These are phyloP conservation scores for Cryphonectria nitschkei DNA, from an alignment of 2,329 filamentous ascomycete genomes.

Conservation along the genomic window DNA sequence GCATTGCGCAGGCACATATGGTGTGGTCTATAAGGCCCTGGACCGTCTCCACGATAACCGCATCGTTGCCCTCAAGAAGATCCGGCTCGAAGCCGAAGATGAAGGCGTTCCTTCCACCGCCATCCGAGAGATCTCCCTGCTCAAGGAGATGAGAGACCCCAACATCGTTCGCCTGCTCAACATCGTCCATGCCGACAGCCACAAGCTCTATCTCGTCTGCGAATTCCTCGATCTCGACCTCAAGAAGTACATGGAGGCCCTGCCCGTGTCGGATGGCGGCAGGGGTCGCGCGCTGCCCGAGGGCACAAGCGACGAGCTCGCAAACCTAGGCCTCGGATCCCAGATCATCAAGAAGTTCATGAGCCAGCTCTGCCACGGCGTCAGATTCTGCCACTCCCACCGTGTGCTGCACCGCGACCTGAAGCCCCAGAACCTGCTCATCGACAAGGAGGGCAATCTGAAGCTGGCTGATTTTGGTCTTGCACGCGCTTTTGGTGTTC, in stretches of 20 bases:
- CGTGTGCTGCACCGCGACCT: slow-evolving; percentile 82
- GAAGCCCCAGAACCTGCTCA: slow-evolving; percentile 85
- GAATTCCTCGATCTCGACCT: slow-evolving; percentile 87
- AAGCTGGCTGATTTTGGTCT: slow-evolving; percentile 87
- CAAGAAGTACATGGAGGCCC: slow-evolving; percentile 93
- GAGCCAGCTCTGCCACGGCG: slow-evolving; percentile 79
- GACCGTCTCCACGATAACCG: slow-evolving; percentile 77
- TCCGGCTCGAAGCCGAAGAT: slow-evolving; percentile 87
- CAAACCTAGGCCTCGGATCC: slow-evolving; percentile 72
- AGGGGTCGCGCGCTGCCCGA: slow-evolving; percentile 81
- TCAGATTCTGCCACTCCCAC: slow-evolving; percentile 84
- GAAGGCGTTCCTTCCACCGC: slow-evolving; percentile 88
- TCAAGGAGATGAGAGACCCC: slow-evolving; percentile 90
- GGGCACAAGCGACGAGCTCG: slow-evolving; percentile 65
- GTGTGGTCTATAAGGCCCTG: slow-evolving; percentile 88
- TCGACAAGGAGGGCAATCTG: slow-evolving; percentile 82
- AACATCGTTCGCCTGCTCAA: slow-evolving; percentile 85
- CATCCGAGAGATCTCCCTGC: slow-evolving; percentile 86
- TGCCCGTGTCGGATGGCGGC: slow-evolving; percentile 79
- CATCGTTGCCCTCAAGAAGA: slow-evolving; percentile 91
- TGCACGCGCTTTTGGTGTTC: slow-evolving; percentile 86
- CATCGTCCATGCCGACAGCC: slow-evolving; percentile 88
- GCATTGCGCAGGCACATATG: slow-evolving; percentile 71
- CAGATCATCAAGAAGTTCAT: slow-evolving; percentile 91
- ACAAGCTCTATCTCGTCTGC: slow-evolving; percentile 89